Evolutionary conservation across 2,329 filamentous ascomycete species (phyloP).

Genomic region (Colletotrichum sp.): DNA sequence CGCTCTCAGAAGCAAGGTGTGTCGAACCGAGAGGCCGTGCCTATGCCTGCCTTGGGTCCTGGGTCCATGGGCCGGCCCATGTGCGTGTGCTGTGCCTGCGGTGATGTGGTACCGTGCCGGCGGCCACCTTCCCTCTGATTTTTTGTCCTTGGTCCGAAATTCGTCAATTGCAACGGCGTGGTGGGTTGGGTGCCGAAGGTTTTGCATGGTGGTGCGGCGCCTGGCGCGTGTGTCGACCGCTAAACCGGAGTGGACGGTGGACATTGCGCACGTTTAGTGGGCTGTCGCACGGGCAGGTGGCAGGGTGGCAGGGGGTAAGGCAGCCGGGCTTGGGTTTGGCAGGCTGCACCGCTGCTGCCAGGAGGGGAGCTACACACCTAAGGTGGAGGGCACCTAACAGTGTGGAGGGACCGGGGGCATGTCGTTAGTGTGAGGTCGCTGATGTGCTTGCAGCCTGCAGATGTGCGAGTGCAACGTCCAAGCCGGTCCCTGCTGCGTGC

Average conservation of each 20-base stretch:
- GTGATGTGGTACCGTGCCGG: background rate
- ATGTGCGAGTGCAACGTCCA: background rate
- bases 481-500: background rate
- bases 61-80: background rate
- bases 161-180: background rate
- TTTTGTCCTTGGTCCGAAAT: background rate
- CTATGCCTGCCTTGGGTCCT: background rate
- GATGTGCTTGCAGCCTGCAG: background rate
- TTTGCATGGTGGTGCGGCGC: background rate
- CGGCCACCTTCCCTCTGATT: background rate
- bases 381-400: background rate
- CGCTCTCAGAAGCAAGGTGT: background rate
- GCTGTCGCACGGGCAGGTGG: background rate
- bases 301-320: background rate
- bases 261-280: background rate
- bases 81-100: background rate
- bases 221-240: background rate
- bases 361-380: background rate
- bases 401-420: background rate
- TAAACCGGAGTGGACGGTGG: background rate
- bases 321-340: background rate
- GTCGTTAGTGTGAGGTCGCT: background rate
- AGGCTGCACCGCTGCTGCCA: background rate
- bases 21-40: slow-evolving; percentile 9
- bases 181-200: slow-evolving; percentile 12